Evolutionary conservation across 768 basidiomycete genomes (phyloP).

Genomic region (Trametes punicea): DNA sequence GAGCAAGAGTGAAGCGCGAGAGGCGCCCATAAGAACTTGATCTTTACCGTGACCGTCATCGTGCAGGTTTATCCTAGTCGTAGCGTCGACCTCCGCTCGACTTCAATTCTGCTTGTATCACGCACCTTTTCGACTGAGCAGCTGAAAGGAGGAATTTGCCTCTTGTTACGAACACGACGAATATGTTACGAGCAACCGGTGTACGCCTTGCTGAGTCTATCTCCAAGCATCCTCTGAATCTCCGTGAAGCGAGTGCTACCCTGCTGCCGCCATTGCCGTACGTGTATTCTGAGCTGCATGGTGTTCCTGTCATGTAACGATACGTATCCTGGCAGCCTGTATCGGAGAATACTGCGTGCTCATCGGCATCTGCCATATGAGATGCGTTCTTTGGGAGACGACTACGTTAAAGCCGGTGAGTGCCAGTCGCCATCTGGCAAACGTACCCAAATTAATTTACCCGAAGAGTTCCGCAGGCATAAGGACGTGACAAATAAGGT

Average conservation of each 20-base stretch:
- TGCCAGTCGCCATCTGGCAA: background rate
- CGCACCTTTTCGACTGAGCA: too few species aligned
- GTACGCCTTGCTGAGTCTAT: slow-evolving; percentile 54
- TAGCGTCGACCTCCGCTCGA: too few species aligned
- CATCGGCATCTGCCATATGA: slow-evolving; percentile 71
- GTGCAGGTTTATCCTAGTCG: too few species aligned
- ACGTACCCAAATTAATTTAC: background rate
- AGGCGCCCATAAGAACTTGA: too few species aligned
- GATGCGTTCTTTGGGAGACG: slow-evolving; percentile 83
- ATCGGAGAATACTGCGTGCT: slow-evolving; percentile 74
- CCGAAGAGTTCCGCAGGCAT: slow-evolving; percentile 85
- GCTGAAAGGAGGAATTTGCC: background rate
- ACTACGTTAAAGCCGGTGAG: slow-evolving; percentile 78
- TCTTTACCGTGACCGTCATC: too few species aligned
- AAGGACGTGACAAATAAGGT: slow-evolving; percentile 76
- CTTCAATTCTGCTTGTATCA: too few species aligned
- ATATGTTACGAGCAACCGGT: slow-evolving; percentile 38
- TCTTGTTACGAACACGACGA: background rate
- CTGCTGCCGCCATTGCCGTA: slow-evolving; percentile 85
- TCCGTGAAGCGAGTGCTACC: slow-evolving; percentile 60
- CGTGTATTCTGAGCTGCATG: slow-evolving; percentile 25
- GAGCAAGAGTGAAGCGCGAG: background rate
- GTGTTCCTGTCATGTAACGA: background rate
- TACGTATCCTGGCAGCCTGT: too few species aligned
- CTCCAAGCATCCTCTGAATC: slow-evolving; percentile 52